Percentiles rank a stretch among this genome's conserved stretches.
phyloP scores from a whole-genome alignment of 2,329 filamentous ascomycete genomes.

The Monilinia fructicola region DNA sequence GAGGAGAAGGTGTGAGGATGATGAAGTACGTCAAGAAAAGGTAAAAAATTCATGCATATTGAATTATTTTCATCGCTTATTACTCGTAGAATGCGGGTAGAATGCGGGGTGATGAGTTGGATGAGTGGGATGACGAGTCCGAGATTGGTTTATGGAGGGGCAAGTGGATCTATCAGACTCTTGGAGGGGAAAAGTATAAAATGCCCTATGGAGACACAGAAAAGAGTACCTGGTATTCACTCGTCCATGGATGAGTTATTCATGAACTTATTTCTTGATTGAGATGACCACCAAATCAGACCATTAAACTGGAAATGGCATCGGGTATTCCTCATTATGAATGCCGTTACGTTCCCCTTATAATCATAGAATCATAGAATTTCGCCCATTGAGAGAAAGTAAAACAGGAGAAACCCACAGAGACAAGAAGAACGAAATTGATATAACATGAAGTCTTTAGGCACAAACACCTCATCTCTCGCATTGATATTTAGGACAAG shows the following conservation, averaged over 20 bases:
- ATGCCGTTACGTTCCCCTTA: neutral
- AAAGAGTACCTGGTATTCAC: no score
- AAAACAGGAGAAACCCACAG: neutral
- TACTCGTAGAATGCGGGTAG: no score
- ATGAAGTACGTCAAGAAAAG: neutral
- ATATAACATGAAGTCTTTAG: neutral
- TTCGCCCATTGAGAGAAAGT: neutral
- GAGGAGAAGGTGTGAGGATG: neutral
- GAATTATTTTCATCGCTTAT: neutral
- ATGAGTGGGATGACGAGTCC: slow-evolving; percentile 5
- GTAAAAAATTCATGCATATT: no score
- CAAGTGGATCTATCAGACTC: neutral
- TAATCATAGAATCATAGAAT: neutral
- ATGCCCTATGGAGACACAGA: neutral
- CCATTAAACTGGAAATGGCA: neutral
- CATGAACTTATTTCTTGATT: neutral
- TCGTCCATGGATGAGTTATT: neutral
- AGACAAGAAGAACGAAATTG: neutral
- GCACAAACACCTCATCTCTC: neutral
- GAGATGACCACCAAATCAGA: neutral
- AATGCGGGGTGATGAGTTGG: neutral
- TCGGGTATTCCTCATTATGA: neutral
- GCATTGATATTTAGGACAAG: slow-evolving; percentile 10
- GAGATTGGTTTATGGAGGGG: slow-evolving; percentile 2
- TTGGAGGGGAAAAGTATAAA: neutral